These are phyloP conservation scores for Chalciporus pseudorubinellus DNA, from an alignment of 768 basidiomycete species.

Conservation along the genomic window DNA sequence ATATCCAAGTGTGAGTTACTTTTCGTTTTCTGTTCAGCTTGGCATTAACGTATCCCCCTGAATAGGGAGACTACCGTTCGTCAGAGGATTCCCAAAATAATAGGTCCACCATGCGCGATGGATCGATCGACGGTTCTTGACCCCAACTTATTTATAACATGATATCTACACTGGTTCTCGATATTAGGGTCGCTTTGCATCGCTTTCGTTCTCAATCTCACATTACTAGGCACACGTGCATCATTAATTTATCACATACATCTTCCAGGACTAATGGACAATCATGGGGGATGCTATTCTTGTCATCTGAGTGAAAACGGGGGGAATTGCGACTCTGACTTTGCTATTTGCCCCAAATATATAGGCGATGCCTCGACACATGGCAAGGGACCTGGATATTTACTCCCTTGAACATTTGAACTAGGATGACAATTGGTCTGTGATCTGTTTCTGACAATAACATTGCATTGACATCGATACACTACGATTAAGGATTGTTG, in stretches of 20 bases:
- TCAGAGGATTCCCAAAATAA: slow-evolving; percentile 2
- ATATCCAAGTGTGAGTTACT: slow-evolving; percentile 13
- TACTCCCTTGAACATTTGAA: too few relatives aligned
- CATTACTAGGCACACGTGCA: neutral
- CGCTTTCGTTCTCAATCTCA: neutral
- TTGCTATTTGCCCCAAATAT: too few relatives aligned
- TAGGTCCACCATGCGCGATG: slow-evolving; percentile 3
- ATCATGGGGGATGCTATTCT: too few relatives aligned
- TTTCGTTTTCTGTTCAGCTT: neutral
- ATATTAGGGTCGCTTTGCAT: neutral
- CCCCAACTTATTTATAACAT: slow-evolving; percentile 4
- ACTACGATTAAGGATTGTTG: slow-evolving; percentile 64
- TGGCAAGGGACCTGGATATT: too few relatives aligned
- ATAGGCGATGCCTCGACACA: too few relatives aligned
- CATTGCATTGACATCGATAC: slow-evolving; percentile 18
- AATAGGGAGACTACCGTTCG: slow-evolving; percentile 6
- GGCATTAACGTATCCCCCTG: neutral
- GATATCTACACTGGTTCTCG: neutral
- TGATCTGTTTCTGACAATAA: neutral
- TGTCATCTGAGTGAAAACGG: too few relatives aligned
- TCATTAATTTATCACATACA: neutral
- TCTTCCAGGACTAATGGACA: neutral
- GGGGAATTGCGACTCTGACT: too few relatives aligned
- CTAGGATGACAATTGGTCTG: too few relatives aligned
- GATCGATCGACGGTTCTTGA: slow-evolving; percentile 3